Percentiles rank a stretch among this genome's conserved stretches.
These are phyloP conservation scores for Fraxinus floribunda DNA, from an alignment of 305 asterid species.

Conservation along the genomic window DNA sequence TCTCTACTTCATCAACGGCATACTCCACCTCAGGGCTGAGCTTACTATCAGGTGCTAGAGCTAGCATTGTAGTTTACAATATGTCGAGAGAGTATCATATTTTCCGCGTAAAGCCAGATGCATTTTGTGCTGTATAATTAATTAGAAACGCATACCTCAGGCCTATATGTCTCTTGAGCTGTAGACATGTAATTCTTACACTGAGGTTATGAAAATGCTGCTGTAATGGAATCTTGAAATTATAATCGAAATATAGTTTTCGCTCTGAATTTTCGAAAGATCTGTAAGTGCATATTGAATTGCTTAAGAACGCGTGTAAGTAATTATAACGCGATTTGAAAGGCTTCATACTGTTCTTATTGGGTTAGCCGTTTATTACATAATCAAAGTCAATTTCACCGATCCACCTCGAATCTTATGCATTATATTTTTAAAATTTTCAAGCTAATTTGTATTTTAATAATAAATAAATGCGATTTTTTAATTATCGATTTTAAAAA, in stretches of 20 bases:
- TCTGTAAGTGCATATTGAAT: no score
- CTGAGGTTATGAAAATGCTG: background rate
- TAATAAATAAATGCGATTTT: no score
- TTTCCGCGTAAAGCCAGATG: background rate
- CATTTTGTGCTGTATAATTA: background rate
- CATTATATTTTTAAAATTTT: no score
- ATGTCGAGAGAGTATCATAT: background rate
- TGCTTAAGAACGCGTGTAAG: background rate
- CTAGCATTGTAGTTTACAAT: background rate
- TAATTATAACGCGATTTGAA: no score
- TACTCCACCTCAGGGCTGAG: background rate
- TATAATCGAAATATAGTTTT: no score
- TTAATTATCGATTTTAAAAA: no score
- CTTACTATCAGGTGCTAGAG: background rate
- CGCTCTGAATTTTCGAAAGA: background rate
- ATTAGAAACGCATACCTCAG: background rate
- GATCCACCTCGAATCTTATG: no score
- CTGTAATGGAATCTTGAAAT: background rate
- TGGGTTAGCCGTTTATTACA: background rate
- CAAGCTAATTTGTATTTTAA: no score
- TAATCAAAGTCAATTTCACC: background rate
- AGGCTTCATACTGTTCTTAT: background rate
- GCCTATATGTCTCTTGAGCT: background rate
- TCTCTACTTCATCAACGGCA: background rate
- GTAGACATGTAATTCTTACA: background rate